phyloP scores from a whole-genome alignment of 2,329 filamentous ascomycete species.

The Mollisiaceae sp. region DNA sequence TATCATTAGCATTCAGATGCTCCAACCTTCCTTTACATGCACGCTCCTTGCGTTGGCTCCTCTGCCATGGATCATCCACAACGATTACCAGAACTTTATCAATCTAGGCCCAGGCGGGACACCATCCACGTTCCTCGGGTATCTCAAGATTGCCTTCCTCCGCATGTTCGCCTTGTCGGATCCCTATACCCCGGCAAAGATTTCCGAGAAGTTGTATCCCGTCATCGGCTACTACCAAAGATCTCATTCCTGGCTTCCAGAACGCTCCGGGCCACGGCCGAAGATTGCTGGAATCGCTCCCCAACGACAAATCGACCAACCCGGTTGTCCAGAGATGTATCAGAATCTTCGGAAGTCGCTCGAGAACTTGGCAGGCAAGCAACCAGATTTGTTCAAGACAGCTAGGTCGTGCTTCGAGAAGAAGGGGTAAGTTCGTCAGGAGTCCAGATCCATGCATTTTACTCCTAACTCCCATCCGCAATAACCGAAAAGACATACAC shows the following conservation, averaged over 20 bases:
- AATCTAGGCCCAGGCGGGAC: slow-evolving; percentile 81
- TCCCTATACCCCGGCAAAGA: slow-evolving; percentile 64
- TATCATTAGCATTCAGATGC: slow-evolving; percentile 57
- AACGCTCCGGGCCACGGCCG: slow-evolving; percentile 68
- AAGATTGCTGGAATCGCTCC: slow-evolving; percentile 77
- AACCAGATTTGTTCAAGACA: slow-evolving; percentile 58
- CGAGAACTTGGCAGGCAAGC: slow-evolving; percentile 52
- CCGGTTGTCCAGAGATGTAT: slow-evolving; percentile 59
- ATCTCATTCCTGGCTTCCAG: slow-evolving; percentile 55
- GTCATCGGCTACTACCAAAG: slow-evolving; percentile 61
- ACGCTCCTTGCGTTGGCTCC: slow-evolving; percentile 57
- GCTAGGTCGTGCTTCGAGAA: slow-evolving; percentile 82
- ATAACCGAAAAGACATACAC: background rate
- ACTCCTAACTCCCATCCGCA: too few species aligned
- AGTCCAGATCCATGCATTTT: background rate
- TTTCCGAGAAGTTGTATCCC: slow-evolving; percentile 57
- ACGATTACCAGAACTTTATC: slow-evolving; percentile 78
- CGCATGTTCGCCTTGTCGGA: slow-evolving; percentile 73
- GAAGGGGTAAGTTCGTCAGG: slow-evolving; percentile 53
- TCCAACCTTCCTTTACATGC: slow-evolving; percentile 54
- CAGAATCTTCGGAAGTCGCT: slow-evolving; percentile 59
- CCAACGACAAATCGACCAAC: slow-evolving; percentile 78
- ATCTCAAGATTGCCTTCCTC: slow-evolving; percentile 74
- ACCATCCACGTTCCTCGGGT: slow-evolving; percentile 74
- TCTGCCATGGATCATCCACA: slow-evolving; percentile 56